Percentiles rank a stretch among this genome's conserved stretches.
Conservation (phyloP, 2,329 filamentous ascomycete genomes). For the Phialocephala sp. region DNA sequence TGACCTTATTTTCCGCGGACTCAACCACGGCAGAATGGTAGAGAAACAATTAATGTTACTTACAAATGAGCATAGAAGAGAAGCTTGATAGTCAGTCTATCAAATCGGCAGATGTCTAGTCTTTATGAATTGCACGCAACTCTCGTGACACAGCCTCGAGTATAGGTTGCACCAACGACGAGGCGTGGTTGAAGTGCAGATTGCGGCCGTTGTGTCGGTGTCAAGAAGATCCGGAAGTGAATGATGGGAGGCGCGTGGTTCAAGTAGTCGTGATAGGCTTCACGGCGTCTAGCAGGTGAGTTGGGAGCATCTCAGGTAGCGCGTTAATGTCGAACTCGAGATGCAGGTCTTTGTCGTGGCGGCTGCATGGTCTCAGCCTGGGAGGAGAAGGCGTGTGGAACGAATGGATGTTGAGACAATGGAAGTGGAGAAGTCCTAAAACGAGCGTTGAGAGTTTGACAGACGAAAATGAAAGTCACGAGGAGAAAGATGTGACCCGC, state of each 20-base stretch:
- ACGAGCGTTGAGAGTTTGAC: slow-evolving; percentile 15
- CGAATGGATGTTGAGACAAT: slow-evolving; percentile 6
- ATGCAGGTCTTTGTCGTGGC: slow-evolving; percentile 17
- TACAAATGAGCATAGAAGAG: neutral
- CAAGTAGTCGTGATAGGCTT: slow-evolving; percentile 16
- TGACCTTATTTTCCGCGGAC: slow-evolving; percentile 13
- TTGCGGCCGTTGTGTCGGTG: slow-evolving; percentile 11
- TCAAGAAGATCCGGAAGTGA: slow-evolving; percentile 4
- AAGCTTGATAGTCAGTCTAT: neutral
- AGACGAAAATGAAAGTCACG: slow-evolving; percentile 7
- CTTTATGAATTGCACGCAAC: slow-evolving; percentile 1
- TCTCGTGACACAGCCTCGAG: slow-evolving; percentile 1
- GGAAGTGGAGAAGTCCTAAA: slow-evolving; percentile 7
- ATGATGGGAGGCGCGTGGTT: neutral
- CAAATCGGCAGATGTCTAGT: neutral
- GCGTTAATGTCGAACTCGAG: slow-evolving; percentile 11
- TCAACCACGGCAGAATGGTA: slow-evolving; percentile 1
- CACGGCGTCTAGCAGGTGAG: slow-evolving; percentile 15
- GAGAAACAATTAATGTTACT: neutral
- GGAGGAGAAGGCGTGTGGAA: slow-evolving; percentile 11
- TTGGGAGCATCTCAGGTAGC: neutral
- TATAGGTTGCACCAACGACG: neutral
- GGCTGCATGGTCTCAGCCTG: slow-evolving; percentile 20
- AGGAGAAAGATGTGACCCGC: slow-evolving; percentile 12
- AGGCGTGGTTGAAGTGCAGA: neutral